Evolutionary conservation across 441 rosid genomes (phyloP).

Genomic region (Gossypium laxum): DNA sequence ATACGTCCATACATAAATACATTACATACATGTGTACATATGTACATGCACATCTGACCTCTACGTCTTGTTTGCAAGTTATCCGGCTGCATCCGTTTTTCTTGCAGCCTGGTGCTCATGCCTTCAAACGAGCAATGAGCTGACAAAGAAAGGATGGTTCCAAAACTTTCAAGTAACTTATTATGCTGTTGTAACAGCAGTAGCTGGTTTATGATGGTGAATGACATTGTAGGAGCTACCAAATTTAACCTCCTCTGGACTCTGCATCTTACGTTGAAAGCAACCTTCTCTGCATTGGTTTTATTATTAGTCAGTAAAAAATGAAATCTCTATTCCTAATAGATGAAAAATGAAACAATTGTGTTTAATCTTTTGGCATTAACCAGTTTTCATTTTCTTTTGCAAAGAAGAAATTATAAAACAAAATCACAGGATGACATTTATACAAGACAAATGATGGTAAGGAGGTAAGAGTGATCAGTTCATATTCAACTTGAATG

Average conservation of each 20-base stretch:
- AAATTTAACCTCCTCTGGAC: constrained; percentile 14
- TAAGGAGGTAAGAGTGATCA: background rate
- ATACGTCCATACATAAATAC: background rate
- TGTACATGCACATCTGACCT: background rate
- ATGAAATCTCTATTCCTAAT: background rate
- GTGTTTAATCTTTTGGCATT: background rate
- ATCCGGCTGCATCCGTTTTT: background rate
- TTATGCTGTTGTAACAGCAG: constrained; percentile 22
- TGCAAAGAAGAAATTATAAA: background rate
- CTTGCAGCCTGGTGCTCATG: background rate
- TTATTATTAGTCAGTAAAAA: background rate
- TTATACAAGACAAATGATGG: background rate
- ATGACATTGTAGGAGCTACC: background rate
- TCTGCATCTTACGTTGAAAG: constrained; percentile 31
- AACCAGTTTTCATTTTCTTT: background rate
- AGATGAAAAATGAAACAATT: background rate
- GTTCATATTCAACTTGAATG: background rate
- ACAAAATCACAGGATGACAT: background rate
- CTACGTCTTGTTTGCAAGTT: background rate
- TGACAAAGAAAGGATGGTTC: background rate
- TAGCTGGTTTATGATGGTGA: constrained; percentile 14
- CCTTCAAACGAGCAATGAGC: background rate
- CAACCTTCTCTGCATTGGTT: constrained; percentile 40
- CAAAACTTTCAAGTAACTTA: background rate
- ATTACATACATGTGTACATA: background rate